Conservation (phyloP, 2,329 filamentous ascomycete species). For the Calcarisporium arbuscula region DNA sequence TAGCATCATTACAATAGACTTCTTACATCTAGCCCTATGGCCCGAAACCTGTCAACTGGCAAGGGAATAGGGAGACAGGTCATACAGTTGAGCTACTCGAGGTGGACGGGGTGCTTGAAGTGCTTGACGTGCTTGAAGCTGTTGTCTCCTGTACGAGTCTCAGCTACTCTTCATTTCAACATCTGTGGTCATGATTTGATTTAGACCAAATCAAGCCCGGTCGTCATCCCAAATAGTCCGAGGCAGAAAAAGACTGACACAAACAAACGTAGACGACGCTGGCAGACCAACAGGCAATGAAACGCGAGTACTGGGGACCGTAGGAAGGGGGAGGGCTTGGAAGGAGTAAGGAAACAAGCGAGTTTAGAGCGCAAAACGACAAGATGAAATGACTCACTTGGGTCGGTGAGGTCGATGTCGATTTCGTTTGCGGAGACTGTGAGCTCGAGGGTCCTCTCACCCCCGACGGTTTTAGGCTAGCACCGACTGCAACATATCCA, state of each 20-base stretch:
- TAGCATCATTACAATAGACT: slow-evolving; percentile 4
- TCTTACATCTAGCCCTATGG: slow-evolving; percentile 1
- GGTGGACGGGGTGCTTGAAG: slow-evolving; percentile 17
- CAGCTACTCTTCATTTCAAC: slow-evolving; percentile 21
- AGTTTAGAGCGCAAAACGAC: slow-evolving; percentile 3
- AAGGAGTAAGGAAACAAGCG: not conserved
- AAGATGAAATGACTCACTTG: slow-evolving; percentile 24
- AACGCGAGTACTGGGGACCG: slow-evolving; percentile 2
- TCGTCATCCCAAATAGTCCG: no score
- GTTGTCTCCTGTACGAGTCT: slow-evolving; percentile 29
- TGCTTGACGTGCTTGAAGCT: slow-evolving; percentile 14
- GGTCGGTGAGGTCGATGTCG: slow-evolving; percentile 14
- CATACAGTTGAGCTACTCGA: slow-evolving; percentile 35
- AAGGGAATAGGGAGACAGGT: slow-evolving; percentile 12
- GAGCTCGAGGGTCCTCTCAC: no score
- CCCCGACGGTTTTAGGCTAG: no score
- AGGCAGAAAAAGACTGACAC: no score
- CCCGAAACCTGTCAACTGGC: not conserved
- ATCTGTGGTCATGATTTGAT: no score
- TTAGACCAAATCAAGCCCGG: no score
- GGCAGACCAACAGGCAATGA: slow-evolving; percentile 4
- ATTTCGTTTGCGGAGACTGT: no score
- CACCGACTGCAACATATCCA: slow-evolving; percentile 56
- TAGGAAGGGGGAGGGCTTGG: not conserved
- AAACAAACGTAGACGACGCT: slow-evolving; percentile 9